Evolutionary conservation across 1,139 yeast species (phyloP), one percentile per base, ranked within the genome.

Genomic region (Hemisphaericaspora subhashii): DNA sequence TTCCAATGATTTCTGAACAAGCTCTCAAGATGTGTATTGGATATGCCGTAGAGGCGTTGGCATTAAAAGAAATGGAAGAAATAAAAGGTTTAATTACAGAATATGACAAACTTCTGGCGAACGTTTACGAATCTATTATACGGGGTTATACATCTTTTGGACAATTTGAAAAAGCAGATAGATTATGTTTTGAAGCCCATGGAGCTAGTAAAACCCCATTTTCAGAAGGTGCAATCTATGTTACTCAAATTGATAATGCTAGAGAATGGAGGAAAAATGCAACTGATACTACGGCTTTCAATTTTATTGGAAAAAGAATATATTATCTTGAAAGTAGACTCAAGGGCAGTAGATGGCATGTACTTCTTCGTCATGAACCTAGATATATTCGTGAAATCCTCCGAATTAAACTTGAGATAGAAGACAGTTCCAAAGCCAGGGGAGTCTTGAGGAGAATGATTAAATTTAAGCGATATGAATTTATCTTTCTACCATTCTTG

Each of bases 111-210:
- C 34, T 58, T 11, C 35, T 43, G 30, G 36, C 47, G 30, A 55
- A 37, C 1, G 46, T 54, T 9, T 54, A 54, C 35, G 29, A 41
- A 20, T 47, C 50, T 7, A 48, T 68, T 25, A 57, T 63, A 15
- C 41, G 47, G 8, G 63, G 65, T 1, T 64, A 63, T 39, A 56
- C 64, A 3, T 50, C 44, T 24, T 47, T 71, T 15, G 68, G 58
- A 17, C 66, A 62, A 38, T 68, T 49, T 45, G 60, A 58, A 38
- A 39, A 44, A n/a, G 74, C 73, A 1, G 68, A 70, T 22, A 50
- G 53, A 4, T 23, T 60, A 23, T 48, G 58, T 3, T 56, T 47
- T 34, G 55, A 55, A 31, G 72, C 70, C 0, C 74, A 70, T 36
- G 42, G 45, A 11, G 37, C 42, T 1, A 56, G 68, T 5, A 36